These are phyloP conservation scores for Pseudognaphalium luteoalbum DNA, from an alignment of 129 eudicot species.

Conservation along the genomic window DNA sequence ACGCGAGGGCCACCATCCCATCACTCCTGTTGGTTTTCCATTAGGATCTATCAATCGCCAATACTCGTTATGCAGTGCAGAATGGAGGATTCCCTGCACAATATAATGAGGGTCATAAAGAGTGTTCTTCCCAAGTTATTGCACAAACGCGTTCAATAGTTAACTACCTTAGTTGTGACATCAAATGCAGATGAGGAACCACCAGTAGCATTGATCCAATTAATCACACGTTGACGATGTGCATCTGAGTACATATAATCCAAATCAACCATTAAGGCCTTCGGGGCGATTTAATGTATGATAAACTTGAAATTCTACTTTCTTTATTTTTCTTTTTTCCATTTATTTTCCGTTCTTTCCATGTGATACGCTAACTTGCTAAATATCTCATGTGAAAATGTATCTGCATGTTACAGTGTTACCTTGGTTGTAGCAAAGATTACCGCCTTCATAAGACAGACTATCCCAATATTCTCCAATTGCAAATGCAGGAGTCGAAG, in stretches of 20 bases:
- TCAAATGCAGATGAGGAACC: conserved; percentile 74
- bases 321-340: not conserved
- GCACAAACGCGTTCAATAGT: not conserved
- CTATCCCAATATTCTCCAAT: conserved; percentile 80
- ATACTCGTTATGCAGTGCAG: conserved; percentile 61
- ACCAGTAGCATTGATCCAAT: conserved; percentile 76
- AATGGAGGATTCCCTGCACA: conserved; percentile 64
- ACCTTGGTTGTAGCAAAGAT: conserved; percentile 76
- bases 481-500: conserved; percentile 68
- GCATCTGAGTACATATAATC: conserved; percentile 42
- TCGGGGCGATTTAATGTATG: not conserved
- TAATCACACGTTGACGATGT: conserved; percentile 69
- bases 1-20: conserved; percentile 88
- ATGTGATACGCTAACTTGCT: not conserved
- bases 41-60: conserved; percentile 70
- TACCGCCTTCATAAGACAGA: conserved; percentile 61
- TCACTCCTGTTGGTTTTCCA: conserved; percentile 71
- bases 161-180: conserved; percentile 59
- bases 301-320: not conserved
- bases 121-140: conserved; percentile 6
- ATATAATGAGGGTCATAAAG: not conserved
- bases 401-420: conserved; percentile 30
- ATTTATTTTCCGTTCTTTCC: not conserved
- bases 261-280: conserved; percentile 11
- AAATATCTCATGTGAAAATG: not conserved